These are phyloP conservation scores for Hymenoscyphus fructigenus DNA, from an alignment of 2,329 filamentous ascomycete species.

Conservation along the genomic window DNA sequence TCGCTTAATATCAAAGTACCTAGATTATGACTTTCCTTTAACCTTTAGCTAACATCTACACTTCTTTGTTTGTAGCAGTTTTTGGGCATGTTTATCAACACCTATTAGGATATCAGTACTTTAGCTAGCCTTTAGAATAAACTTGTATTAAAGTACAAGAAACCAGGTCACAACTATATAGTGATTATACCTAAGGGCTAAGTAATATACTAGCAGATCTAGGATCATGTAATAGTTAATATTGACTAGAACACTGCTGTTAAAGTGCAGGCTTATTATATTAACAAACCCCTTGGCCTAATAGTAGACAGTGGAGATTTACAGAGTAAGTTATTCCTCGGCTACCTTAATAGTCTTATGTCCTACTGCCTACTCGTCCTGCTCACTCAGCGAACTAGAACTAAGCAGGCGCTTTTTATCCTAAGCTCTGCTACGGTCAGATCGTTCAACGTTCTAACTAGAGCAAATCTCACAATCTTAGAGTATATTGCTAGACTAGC, in stretches of 20 bases:
- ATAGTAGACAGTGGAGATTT: constrained; percentile 45
- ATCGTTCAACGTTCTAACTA: constrained; percentile 46
- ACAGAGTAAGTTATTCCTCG: constrained; percentile 47
- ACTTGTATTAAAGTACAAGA: constrained; percentile 52
- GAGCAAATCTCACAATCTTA: constrained; percentile 40
- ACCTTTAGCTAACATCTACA: constrained; percentile 30
- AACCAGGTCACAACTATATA: constrained; percentile 41
- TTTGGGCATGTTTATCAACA: constrained; percentile 49
- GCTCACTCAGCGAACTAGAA: constrained; percentile 46
- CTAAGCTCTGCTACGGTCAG: constrained; percentile 48
- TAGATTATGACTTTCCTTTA: constrained; percentile 49
- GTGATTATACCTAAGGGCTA: constrained; percentile 55
- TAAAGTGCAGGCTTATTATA: constrained; percentile 44
- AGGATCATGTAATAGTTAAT: constrained; percentile 31
- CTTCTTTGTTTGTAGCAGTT: constrained; percentile 49
- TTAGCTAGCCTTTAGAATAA: constrained; percentile 60
- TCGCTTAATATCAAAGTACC: constrained; percentile 43
- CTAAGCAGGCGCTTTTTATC: constrained; percentile 52
- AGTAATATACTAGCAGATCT: constrained; percentile 31
- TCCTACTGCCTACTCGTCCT: constrained; percentile 44
- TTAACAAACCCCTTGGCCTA: constrained; percentile 51
- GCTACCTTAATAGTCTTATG: constrained; percentile 55
- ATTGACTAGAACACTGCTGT: constrained; percentile 9
- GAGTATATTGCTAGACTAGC: constrained; percentile 42
- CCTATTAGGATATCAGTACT: constrained; percentile 49